Evolutionary conservation across 2,329 filamentous ascomycete species (phyloP).

Genomic region (Pseudogymnoascus verrucosus): DNA sequence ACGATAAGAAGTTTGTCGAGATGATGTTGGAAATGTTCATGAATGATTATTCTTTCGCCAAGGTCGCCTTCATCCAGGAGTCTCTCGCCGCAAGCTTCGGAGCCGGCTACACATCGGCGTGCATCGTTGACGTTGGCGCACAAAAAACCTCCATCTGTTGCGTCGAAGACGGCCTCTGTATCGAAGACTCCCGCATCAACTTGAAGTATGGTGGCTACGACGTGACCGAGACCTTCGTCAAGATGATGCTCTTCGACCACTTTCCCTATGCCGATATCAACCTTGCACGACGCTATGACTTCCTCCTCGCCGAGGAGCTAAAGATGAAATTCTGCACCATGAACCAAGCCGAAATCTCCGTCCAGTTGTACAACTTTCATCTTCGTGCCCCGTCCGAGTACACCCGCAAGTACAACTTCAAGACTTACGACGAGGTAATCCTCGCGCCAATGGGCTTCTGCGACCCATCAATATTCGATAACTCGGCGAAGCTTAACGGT

Average conservation of each 20-base stretch:
- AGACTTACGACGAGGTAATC: slow-evolving; percentile 93
- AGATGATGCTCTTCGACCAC: slow-evolving; percentile 95
- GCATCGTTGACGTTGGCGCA: slow-evolving; percentile 91
- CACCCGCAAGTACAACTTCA: slow-evolving; percentile 89
- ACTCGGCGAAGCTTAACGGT: slow-evolving; percentile 67
- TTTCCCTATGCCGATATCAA: slow-evolving; percentile 97
- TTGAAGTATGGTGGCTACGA: slow-evolving; percentile 89
- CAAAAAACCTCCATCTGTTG: slow-evolving; percentile 97
- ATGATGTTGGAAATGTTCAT: slow-evolving; percentile 78
- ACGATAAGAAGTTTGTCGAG: slow-evolving; percentile 88
- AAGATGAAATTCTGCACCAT: slow-evolving; percentile 91
- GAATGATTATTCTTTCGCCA: slow-evolving; percentile 80
- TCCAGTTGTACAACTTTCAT: slow-evolving; percentile 84
- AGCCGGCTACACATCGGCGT: slow-evolving; percentile 86
- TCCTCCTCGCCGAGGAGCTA: slow-evolving; percentile 85
- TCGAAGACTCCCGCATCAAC: slow-evolving; percentile 92
- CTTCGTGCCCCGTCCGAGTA: slow-evolving; percentile 80
- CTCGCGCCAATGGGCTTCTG: slow-evolving; percentile 95
- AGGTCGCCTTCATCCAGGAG: slow-evolving; percentile 91
- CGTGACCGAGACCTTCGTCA: slow-evolving; percentile 88
- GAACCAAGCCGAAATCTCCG: slow-evolving; percentile 80
- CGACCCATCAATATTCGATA: slow-evolving; percentile 79
- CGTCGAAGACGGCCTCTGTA: slow-evolving; percentile 89
- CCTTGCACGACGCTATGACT: slow-evolving; percentile 81
- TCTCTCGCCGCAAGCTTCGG: slow-evolving; percentile 92